Percentiles rank a stretch among this genome's conserved stretches.
These are phyloP conservation scores for Phytophthora sp. DNA, from an alignment of 352 stramenopile genomes.

Conservation along the genomic window DNA sequence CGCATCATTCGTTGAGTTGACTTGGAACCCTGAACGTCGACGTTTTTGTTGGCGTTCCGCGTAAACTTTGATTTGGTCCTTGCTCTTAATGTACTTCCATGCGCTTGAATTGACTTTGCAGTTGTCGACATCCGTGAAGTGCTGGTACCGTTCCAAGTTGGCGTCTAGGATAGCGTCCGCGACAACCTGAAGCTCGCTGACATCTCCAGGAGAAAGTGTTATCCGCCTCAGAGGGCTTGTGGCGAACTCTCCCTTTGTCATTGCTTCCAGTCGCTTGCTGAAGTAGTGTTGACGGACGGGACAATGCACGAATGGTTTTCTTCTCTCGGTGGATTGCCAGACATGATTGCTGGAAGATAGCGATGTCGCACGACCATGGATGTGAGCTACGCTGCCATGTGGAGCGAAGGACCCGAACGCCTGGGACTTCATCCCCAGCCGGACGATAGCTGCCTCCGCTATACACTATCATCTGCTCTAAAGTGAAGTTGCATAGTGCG, in stretches of 20 bases:
- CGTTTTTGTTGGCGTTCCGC: conserved; percentile 20
- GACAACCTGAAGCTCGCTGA: conserved; percentile 27
- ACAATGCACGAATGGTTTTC: conserved; percentile 16
- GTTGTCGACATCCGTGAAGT: conserved; percentile 23
- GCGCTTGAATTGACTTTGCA: conserved; percentile 22
- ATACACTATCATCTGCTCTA: conserved; percentile 3
- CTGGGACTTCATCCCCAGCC: conserved; percentile 5
- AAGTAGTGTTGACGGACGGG: conserved; percentile 1
- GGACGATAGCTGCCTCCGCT: conserved; percentile 15
- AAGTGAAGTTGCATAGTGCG: conserved; percentile 16
- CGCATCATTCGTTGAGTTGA: background rate
- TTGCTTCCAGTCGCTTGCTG: background rate
- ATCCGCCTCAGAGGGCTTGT: conserved; percentile 33
- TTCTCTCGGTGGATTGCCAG: conserved; percentile 21
- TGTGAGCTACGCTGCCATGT: conserved; percentile 26
- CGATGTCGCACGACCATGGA: conserved; percentile 15
- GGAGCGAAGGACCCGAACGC: conserved; percentile 10
- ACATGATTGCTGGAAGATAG: conserved; percentile 4
- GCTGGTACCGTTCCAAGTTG: conserved; percentile 34
- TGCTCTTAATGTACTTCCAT: conserved; percentile 39
- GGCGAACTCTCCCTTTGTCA: conserved; percentile 30
- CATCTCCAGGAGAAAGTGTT: conserved; percentile 7
- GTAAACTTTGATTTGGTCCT: conserved; percentile 32
- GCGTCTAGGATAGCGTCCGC: conserved; percentile 31
- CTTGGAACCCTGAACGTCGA: conserved; percentile 2